phyloP scores from a whole-genome alignment of 2,329 filamentous ascomycete species.

The Xylariaceae sp. region DNA sequence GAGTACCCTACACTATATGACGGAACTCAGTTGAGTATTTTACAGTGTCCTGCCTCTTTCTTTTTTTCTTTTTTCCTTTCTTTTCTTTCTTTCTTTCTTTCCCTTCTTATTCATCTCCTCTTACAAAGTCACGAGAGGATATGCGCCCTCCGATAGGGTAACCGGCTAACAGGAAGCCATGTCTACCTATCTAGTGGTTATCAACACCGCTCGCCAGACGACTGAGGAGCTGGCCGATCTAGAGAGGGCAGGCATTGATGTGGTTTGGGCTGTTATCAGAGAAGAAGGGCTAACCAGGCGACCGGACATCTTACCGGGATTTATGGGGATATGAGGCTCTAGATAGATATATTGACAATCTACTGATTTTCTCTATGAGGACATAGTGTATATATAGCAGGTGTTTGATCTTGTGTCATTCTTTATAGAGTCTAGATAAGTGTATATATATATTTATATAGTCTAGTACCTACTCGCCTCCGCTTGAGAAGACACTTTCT shows the following conservation, averaged over 20 bases:
- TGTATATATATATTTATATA: too few species aligned
- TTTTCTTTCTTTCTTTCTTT: neutral
- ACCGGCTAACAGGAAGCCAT: neutral
- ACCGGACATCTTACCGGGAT: neutral
- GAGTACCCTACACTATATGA: neutral
- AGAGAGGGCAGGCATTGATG: constrained; percentile 1
- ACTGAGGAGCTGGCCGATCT: constrained; percentile 1
- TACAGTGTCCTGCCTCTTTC: neutral
- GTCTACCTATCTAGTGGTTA: neutral
- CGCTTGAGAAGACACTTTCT: too few species aligned
- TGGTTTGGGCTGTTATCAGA: constrained; percentile 6
- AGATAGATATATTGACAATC: neutral
- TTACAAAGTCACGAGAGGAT: neutral
- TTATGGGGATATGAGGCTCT: neutral
- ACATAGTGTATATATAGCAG: too few species aligned
- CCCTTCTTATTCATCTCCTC: too few species aligned
- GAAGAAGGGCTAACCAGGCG: constrained; percentile 1
- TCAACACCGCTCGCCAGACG: neutral
- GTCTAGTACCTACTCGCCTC: too few species aligned
- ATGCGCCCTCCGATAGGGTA: neutral
- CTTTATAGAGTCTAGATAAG: too few species aligned
- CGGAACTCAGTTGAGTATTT: neutral
- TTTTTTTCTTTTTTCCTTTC: neutral
- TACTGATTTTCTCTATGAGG: neutral
- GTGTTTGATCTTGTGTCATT: too few species aligned